These are phyloP conservation scores for Salix arbutifolia DNA, from an alignment of 345 rosid species.

Conservation along the genomic window DNA sequence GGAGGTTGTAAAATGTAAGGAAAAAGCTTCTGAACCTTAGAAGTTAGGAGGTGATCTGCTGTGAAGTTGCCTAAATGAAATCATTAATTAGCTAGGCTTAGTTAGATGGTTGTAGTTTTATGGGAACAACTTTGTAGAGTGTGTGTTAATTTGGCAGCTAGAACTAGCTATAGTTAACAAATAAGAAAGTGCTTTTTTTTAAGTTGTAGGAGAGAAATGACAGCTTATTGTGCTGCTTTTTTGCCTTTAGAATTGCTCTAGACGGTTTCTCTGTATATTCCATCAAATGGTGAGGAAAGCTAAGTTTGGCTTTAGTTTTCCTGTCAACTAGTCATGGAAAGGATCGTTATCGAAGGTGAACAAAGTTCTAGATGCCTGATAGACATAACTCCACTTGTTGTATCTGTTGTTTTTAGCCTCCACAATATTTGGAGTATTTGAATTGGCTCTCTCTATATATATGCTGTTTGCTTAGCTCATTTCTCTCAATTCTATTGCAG, in stretches of 20 bases:
- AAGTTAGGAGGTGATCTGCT: background rate
- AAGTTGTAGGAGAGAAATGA: background rate
- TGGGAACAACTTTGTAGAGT: background rate
- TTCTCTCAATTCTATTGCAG: constrained; percentile 19
- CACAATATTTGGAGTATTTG: constrained; percentile 19
- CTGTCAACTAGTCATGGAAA: constrained; percentile 32
- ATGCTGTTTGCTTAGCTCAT: constrained; percentile 5
- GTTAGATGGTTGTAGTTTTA: too few relatives aligned
- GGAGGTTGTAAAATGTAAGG: background rate
- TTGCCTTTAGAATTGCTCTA: background rate
- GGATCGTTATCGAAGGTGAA: constrained; percentile 12
- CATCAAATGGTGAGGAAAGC: constrained; percentile 23
- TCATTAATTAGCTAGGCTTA: background rate
- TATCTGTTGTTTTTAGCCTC: constrained; percentile 10
- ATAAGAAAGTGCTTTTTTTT: background rate
- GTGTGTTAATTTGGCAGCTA: background rate
- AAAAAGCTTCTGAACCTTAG: background rate
- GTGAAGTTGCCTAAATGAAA: background rate
- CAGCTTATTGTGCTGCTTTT: background rate
- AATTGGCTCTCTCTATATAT: constrained; percentile 9
- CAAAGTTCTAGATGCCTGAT: background rate
- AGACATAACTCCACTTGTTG: constrained; percentile 6
- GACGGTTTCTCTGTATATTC: constrained; percentile 22
- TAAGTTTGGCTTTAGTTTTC: constrained; percentile 27
- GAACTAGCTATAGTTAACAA: too few relatives aligned